A percentile compares a stretch with the other conserved stretches of the same genome.
Evolutionary conservation across 331 rosid species (phyloP).

Genomic region (Pyrus hybrid): DNA sequence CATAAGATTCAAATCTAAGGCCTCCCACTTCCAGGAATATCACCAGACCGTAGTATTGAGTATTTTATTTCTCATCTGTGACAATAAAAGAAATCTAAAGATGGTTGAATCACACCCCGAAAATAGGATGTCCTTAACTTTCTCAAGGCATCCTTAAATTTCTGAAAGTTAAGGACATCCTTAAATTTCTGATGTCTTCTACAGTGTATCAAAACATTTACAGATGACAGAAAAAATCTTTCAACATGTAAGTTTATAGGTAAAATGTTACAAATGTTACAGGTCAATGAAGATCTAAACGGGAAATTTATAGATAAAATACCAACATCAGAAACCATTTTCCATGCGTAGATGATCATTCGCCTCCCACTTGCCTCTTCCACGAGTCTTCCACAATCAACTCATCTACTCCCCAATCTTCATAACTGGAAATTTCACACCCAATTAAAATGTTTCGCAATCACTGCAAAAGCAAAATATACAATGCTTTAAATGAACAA

Average conservation of each 20-base stretch:
- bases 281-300: not conserved
- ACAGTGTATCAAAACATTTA: not conserved
- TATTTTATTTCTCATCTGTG: too few relatives aligned
- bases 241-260: not conserved
- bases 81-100: too few relatives aligned
- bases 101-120: too few relatives aligned
- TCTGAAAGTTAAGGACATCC: too few relatives aligned
- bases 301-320: not conserved
- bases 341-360: constrained; percentile 20
- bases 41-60: too few relatives aligned
- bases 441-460: not conserved
- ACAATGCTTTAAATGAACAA: not conserved
- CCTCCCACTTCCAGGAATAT: too few relatives aligned
- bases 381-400: constrained; percentile 91
- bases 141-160: too few relatives aligned
- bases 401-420: constrained; percentile 97
- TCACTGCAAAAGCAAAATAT: not conserved
- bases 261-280: not conserved
- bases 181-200: too few relatives aligned
- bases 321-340: not conserved
- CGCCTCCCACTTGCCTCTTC: constrained; percentile 96
- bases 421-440: constrained; percentile 43
- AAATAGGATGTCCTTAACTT: too few relatives aligned
- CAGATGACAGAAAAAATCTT: not conserved
- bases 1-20: too few relatives aligned